Conservation (phyloP, 805 yeast genomes). For the Yamadazyma sp. region DNA sequence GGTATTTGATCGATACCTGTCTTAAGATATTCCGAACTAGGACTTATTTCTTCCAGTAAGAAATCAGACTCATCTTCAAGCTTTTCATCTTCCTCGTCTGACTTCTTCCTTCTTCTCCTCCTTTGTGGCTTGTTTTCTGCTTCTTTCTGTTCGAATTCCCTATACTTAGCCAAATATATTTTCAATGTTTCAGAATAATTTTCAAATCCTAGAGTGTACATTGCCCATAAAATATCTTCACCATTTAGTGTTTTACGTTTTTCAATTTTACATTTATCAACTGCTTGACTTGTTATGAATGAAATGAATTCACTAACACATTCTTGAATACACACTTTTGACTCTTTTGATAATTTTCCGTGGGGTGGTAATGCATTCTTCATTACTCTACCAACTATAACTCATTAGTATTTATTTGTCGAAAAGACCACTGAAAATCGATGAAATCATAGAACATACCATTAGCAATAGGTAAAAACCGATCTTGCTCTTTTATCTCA, state of each 20-base stretch:
- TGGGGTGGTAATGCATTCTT: slow-evolving; percentile 67
- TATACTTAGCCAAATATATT: slow-evolving; percentile 47
- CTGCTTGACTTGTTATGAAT: slow-evolving; percentile 76
- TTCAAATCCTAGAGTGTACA: slow-evolving; percentile 72
- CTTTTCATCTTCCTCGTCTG: slow-evolving; percentile 1
- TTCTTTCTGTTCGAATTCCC: slow-evolving; percentile 16
- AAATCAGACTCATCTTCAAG: slow-evolving; percentile 11
- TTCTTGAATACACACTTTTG: slow-evolving; percentile 78
- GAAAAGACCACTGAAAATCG: neutral
- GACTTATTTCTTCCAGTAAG: slow-evolving; percentile 15
- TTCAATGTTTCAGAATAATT: slow-evolving; percentile 75
- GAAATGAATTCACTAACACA: slow-evolving; percentile 82
- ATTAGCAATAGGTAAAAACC: slow-evolving; percentile 43
- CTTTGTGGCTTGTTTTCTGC: slow-evolving; percentile 14
- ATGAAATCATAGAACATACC: slow-evolving; percentile 23
- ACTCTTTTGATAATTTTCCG: slow-evolving; percentile 76
- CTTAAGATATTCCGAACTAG: too few species aligned
- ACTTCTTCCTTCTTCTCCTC: slow-evolving; percentile 4
- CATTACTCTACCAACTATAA: slow-evolving; percentile 67
- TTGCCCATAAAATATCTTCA: slow-evolving; percentile 67
- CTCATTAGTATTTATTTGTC: slow-evolving; percentile 8
- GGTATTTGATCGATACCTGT: too few species aligned
- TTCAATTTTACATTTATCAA: slow-evolving; percentile 67
- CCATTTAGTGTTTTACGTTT: slow-evolving; percentile 77
- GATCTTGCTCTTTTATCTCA: slow-evolving; percentile 44